Evolutionary conservation across 2,329 filamentous ascomycete genomes (phyloP).

Genomic region (Fusarium anguioides): DNA sequence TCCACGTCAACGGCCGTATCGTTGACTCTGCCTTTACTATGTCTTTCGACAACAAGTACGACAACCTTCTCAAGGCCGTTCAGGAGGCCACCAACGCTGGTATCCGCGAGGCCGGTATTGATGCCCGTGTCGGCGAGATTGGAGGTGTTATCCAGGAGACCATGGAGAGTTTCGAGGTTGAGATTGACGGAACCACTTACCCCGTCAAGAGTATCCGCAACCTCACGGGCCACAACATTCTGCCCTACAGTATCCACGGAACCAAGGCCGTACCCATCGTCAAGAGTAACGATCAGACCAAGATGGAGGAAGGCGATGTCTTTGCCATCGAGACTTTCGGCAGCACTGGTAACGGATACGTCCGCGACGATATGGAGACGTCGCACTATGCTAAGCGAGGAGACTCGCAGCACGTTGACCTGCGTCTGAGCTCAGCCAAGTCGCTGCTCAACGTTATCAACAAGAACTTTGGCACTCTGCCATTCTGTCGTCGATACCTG

Average conservation of each 20-base stretch:
- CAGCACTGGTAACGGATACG: constrained; percentile 89
- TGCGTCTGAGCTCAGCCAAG: constrained; percentile 85
- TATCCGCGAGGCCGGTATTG: constrained; percentile 86
- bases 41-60: constrained; percentile 78
- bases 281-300: constrained; percentile 86
- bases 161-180: constrained; percentile 93
- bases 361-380: constrained; percentile 87
- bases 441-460: constrained; percentile 88
- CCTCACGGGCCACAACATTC: constrained; percentile 89
- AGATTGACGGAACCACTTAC: constrained; percentile 80
- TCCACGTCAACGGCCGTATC: constrained; percentile 83
- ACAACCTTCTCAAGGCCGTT: constrained; percentile 78
- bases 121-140: constrained; percentile 88
- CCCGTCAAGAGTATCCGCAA: constrained; percentile 89
- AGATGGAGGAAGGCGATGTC: constrained; percentile 97
- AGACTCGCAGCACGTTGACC: constrained; percentile 79
- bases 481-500: constrained; percentile 90
- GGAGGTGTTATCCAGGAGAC: constrained; percentile 86
- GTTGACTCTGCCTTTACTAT: constrained; percentile 86
- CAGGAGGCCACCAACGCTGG: constrained; percentile 86
- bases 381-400: constrained; percentile 86
- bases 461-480: constrained; percentile 95
- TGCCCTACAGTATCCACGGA: constrained; percentile 90
- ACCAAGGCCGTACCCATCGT: constrained; percentile 95
- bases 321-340: constrained; percentile 98